Conservation (phyloP, 2,329 filamentous ascomycete genomes). For the Didymella glomerata region DNA sequence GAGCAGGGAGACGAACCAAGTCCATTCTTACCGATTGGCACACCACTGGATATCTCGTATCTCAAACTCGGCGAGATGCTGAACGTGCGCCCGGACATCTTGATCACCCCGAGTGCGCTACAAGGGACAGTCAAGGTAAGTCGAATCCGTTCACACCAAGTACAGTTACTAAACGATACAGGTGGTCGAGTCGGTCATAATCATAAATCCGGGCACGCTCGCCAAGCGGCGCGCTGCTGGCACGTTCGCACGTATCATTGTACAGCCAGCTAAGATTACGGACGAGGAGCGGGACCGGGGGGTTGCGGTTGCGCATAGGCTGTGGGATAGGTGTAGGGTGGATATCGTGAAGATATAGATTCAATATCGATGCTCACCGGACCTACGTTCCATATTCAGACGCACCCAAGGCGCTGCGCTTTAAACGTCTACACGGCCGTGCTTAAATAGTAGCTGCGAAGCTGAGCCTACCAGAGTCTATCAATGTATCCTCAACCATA, state of each 20-base stretch:
- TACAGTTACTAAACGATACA: slow-evolving; percentile 49
- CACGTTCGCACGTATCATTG: slow-evolving; percentile 81
- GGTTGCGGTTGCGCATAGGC: slow-evolving; percentile 70
- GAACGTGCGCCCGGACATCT: slow-evolving; percentile 81
- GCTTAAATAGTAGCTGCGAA: too few relatives aligned
- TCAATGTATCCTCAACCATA: too few relatives aligned
- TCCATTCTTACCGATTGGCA: slow-evolving; percentile 63
- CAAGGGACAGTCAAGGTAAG: slow-evolving; percentile 87
- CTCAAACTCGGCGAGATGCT: slow-evolving; percentile 91
- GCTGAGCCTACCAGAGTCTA: too few relatives aligned
- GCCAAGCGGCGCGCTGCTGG: slow-evolving; percentile 86
- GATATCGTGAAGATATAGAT: slow-evolving; percentile 83
- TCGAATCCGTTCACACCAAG: not conserved
- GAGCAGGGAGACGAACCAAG: slow-evolving; percentile 58
- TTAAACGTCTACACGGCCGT: too few relatives aligned
- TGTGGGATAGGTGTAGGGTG: slow-evolving; percentile 84
- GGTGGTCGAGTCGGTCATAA: slow-evolving; percentile 89
- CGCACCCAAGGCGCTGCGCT: too few relatives aligned
- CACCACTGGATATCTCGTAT: slow-evolving; percentile 83
- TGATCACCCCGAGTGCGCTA: slow-evolving; percentile 82
- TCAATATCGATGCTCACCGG: too few relatives aligned
- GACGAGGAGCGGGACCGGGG: slow-evolving; percentile 65
- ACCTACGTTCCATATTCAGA: too few relatives aligned
- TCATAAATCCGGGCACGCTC: slow-evolving; percentile 88
- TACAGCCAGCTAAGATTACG: slow-evolving; percentile 70